A percentile compares a stretch with the other conserved stretches of the same genome.
These are phyloP conservation scores for Candida xiaguanensis DNA, from an alignment of 805 yeast species.

Conservation along the genomic window DNA sequence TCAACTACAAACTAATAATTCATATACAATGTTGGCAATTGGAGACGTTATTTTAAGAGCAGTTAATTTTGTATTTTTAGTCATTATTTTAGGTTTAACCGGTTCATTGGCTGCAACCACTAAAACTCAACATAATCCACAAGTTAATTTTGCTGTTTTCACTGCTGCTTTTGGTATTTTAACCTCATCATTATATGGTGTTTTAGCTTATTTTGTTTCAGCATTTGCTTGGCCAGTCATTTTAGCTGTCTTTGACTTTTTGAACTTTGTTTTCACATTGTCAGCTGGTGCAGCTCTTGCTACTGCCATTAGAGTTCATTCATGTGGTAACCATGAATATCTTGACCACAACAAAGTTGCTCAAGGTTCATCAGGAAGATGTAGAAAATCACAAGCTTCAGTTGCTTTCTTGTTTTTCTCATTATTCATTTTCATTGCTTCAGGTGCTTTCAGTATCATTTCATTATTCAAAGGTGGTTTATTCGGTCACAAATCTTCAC, in stretches of 20 bases:
- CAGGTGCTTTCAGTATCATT: conserved; percentile 57
- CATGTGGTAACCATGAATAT: conserved; percentile 71
- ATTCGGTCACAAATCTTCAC: conserved; percentile 39
- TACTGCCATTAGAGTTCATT: conserved; percentile 81
- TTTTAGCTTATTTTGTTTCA: conserved; percentile 70
- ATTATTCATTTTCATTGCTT: conserved; percentile 68
- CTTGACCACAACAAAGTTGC: conserved; percentile 61
- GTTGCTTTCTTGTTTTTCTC: conserved; percentile 83
- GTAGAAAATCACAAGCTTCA: conserved; percentile 91
- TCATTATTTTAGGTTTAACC: conserved; percentile 79
- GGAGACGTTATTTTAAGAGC: conserved; percentile 75
- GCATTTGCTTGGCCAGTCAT: conserved; percentile 86
- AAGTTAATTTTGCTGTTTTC: conserved; percentile 86
- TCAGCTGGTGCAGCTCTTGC: conserved; percentile 95
- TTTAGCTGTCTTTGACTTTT: conserved; percentile 71
- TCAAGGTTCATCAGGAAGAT: conserved; percentile 78
- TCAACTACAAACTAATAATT: neutral
- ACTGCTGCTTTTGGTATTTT: conserved; percentile 83
- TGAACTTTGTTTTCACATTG: conserved; percentile 88
- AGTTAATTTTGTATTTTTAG: conserved; percentile 70
- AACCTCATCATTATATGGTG: conserved; percentile 76
- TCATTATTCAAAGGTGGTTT: conserved; percentile 52
- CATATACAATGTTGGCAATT: conserved; percentile 52
- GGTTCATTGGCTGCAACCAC: conserved; percentile 80
- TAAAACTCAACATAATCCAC: conserved; percentile 52